Conservation (phyloP, 225 moss, liverwort and hornwort species). For the Ulota crispa region DNA sequence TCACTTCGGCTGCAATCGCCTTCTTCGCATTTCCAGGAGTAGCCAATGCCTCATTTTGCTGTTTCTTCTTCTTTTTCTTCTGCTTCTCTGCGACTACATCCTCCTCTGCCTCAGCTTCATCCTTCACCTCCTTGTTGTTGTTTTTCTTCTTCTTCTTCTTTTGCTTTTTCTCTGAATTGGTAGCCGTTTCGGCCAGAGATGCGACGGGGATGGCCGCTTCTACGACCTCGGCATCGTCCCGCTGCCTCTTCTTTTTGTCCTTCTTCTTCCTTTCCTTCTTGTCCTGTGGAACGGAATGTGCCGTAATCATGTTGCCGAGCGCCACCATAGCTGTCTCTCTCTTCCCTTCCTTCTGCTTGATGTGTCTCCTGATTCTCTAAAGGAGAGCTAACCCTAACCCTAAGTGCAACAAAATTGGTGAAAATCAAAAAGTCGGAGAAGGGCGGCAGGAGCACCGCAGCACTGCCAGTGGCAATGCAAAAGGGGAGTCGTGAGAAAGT, state of each 20-base stretch:
- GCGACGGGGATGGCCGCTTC: neutral
- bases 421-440: neutral
- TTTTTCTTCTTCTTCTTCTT: constrained; percentile 51
- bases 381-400: neutral
- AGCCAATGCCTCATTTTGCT: constrained; percentile 23
- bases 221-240: constrained; percentile 34
- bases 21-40: constrained; percentile 33
- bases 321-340: constrained; percentile 44
- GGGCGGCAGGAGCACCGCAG: constrained; percentile 1
- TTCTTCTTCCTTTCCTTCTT: constrained; percentile 43
- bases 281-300: constrained; percentile 7
- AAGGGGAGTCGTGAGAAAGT: neutral
- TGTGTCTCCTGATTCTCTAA: neutral
- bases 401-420: neutral
- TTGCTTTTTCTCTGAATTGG: constrained; percentile 20
- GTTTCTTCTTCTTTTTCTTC: constrained; percentile 48
- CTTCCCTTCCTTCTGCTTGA: constrained; percentile 27
- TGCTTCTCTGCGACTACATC: constrained; percentile 13
- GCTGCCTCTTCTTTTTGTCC: constrained; percentile 49
- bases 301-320: constrained; percentile 39
- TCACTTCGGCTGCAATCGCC: constrained; percentile 30
- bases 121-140: constrained; percentile 32
- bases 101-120: constrained; percentile 15
- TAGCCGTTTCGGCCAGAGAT: constrained; percentile 4
- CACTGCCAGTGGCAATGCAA: constrained; percentile 16